These are phyloP conservation scores for Metschnikowia lochheadii DNA, from an alignment of 805 yeast genomes.

Conservation along the genomic window DNA sequence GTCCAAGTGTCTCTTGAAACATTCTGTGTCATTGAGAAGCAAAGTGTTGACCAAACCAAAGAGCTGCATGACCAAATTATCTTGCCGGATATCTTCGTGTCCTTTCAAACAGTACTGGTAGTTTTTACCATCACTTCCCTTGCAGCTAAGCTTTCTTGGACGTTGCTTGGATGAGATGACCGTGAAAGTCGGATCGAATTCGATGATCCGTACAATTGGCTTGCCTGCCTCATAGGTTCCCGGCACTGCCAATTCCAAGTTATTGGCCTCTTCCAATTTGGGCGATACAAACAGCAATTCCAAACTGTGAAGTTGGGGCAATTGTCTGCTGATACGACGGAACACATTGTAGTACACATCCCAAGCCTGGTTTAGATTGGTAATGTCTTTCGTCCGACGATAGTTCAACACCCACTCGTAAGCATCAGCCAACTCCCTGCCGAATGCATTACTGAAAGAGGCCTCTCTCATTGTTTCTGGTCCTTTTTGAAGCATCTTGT, in stretches of 20 bases:
- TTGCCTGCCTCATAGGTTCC: constrained; percentile 89
- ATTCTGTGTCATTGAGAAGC: constrained; percentile 84
- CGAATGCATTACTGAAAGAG: constrained; percentile 89
- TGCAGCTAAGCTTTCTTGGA: constrained; percentile 76
- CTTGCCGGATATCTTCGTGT: constrained; percentile 97
- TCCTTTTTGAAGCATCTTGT: constrained; percentile 75
- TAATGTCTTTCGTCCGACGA: constrained; percentile 77
- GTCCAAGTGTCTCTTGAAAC: constrained; percentile 92
- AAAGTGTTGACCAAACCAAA: constrained; percentile 93
- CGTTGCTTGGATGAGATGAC: constrained; percentile 95
- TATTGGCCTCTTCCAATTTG: constrained; percentile 67
- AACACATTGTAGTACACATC: constrained; percentile 92
- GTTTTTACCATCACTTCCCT: constrained; percentile 89
- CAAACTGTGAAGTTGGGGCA: constrained; percentile 79
- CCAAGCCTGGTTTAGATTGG: constrained; percentile 96
- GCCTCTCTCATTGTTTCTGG: constrained; percentile 92
- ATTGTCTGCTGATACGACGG: constrained; percentile 81
- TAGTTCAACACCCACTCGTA: constrained; percentile 88
- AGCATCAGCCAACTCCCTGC: constrained; percentile 88
- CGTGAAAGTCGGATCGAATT: constrained; percentile 76
- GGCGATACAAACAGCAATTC: constrained; percentile 96
- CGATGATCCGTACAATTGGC: constrained; percentile 65
- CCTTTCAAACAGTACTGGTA: constrained; percentile 85
- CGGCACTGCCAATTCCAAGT: constrained; percentile 86
- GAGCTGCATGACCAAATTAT: constrained; percentile 94